Base-by-base conservation (phyloP, 1,284 basidiomycete species). In the Xanthoconium separans region DNA sequence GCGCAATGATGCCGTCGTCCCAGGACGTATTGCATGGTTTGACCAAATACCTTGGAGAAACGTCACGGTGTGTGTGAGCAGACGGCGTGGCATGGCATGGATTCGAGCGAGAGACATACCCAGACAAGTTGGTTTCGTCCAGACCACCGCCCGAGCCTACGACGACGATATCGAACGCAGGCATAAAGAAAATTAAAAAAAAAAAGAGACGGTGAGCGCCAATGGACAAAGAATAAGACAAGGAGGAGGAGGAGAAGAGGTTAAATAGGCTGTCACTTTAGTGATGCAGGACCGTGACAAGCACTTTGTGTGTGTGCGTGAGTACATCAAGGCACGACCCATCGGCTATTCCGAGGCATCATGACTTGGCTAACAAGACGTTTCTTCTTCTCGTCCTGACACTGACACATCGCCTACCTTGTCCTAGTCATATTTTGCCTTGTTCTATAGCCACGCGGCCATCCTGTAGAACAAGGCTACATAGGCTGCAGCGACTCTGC, bases 91-190 rank as follows among this genome's bases (percentile, higher is more conserved):
- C 36, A 18, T 16, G 36, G 6, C 16, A 7, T 7, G 9, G 53
- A 11, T 8, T 9, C 44, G 31, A 9, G 15, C 11, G 5, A 15
- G 12, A 18, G 47, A 77, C 80, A 57, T 65, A 89, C 88, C 80
- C 84, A 48, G 86, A 89, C 60, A 91, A 65, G 71, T 91, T 85
- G 37, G 82, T 82, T 69, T 91, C 89, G 65, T 81, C 81, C 20
- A 85, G 85, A 45, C 89, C 89, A 46, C 89, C 89, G 57, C 89
- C 89, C 55, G 83, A 81, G 58, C 89, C 89, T 24, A 91, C 80
- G 59, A 87, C 86, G 53, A 90, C 72, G 58, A 91, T 61, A 67
- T 89, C 84, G 67, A 90, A 90, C 53, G 77, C 68, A 55, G 77
- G 72, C 77, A 78, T 79, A 46, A 2, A 44, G 33, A 34, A 15